A percentile compares a stretch with the other conserved stretches of the same genome.
phyloP scores from a whole-genome alignment of 2,329 filamentous ascomycete species.

The Colletotrichum sp. region DNA sequence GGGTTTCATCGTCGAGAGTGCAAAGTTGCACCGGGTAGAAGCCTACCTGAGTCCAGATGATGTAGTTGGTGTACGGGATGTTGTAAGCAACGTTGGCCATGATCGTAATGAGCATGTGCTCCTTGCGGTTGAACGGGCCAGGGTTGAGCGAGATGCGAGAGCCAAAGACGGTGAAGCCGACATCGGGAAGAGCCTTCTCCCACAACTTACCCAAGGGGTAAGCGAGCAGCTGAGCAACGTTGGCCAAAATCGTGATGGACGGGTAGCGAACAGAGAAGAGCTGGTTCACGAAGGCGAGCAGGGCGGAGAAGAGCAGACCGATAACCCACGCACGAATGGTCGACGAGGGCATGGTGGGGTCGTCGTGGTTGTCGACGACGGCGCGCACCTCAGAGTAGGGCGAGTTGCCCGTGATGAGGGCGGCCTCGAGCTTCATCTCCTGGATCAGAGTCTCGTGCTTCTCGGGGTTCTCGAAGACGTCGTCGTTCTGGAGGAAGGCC shows the following conservation, averaged over 20 bases:
- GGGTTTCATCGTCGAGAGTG: neutral
- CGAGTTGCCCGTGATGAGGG: constrained; percentile 34
- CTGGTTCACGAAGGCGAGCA: constrained; percentile 37
- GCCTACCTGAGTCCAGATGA: constrained; percentile 45
- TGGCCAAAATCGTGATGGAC: constrained; percentile 37
- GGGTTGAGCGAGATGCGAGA: constrained; percentile 46
- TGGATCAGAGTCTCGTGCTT: constrained; percentile 34
- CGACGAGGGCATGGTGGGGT: constrained; percentile 35
- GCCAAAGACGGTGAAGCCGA: constrained; percentile 34
- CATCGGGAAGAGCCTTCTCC: constrained; percentile 36
- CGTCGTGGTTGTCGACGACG: constrained; percentile 44
- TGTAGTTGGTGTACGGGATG: constrained; percentile 46
- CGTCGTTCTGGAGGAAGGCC: constrained; percentile 37
- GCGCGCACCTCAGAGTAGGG: constrained; percentile 41
- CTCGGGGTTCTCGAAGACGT: constrained; percentile 37
- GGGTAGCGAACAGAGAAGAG: constrained; percentile 41
- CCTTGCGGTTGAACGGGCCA: constrained; percentile 55
- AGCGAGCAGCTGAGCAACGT: constrained; percentile 40
- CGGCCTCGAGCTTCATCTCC: constrained; percentile 37
- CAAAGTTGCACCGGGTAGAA: neutral
- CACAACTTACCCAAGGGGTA: constrained; percentile 39
- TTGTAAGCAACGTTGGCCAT: constrained; percentile 56
- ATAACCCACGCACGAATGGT: constrained; percentile 40
- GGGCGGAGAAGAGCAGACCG: constrained; percentile 34
- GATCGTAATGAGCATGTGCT: constrained; percentile 57